Percentiles rank a stretch among this genome's conserved stretches.
Evolutionary conservation across 2,329 filamentous ascomycete genomes (phyloP).

Genomic region (Diaporthe capsici): DNA sequence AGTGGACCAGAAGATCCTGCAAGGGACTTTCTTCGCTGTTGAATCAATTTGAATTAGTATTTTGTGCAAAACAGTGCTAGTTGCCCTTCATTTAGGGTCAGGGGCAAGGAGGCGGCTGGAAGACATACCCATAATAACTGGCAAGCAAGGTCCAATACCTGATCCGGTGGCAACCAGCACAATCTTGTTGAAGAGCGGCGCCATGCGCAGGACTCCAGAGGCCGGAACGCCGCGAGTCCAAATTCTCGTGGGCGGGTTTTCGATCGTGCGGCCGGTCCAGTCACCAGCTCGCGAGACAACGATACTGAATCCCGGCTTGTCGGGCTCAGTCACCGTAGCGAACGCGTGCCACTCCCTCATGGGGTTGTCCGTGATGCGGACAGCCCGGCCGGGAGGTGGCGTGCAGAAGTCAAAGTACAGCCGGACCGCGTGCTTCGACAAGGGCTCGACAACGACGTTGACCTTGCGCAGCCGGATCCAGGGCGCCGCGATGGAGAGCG

Average conservation of each 20-base stretch:
- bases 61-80: not conserved
- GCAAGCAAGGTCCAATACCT: slow-evolving; percentile 73
- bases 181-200: slow-evolving; percentile 68
- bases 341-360: slow-evolving; percentile 74
- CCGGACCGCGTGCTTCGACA: slow-evolving; percentile 74
- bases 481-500: slow-evolving; percentile 69
- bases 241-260: slow-evolving; percentile 65
- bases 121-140: slow-evolving; percentile 61
- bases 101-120: not conserved
- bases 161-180: slow-evolving; percentile 75
- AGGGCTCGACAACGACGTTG: slow-evolving; percentile 65
- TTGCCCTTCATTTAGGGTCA: not conserved
- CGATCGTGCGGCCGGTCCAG: slow-evolving; percentile 72
- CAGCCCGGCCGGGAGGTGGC: slow-evolving; percentile 62
- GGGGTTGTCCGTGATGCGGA: slow-evolving; percentile 67
- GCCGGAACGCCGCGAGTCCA: slow-evolving; percentile 74
- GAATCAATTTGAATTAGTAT: not conserved
- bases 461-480: slow-evolving; percentile 74
- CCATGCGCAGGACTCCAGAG: slow-evolving; percentile 70
- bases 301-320: slow-evolving; percentile 53
- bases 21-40: slow-evolving; percentile 43
- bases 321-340: slow-evolving; percentile 68
- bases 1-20: slow-evolving; percentile 54
- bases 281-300: slow-evolving; percentile 76
- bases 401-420: slow-evolving; percentile 69